Evolutionary conservation across 495 filamentous ascomycete genomes (phyloP).

Genomic region (Glarea lozoyensis): DNA sequence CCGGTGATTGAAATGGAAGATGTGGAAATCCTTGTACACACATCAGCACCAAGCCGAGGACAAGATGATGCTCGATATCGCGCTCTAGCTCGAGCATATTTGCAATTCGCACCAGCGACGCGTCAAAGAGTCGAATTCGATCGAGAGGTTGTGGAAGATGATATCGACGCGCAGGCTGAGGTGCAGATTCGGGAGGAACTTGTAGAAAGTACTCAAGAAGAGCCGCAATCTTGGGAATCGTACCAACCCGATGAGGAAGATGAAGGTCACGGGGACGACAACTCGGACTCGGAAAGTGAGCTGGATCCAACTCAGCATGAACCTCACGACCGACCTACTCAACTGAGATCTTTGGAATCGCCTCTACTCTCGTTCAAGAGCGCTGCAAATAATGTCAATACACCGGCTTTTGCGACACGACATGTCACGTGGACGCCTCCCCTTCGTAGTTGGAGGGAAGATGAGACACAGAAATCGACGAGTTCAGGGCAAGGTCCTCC

Average conservation of each 20-base stretch:
- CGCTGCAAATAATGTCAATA: conserved; percentile 33
- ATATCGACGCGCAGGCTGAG: conserved; percentile 4
- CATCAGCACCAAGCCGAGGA: conserved; percentile 51
- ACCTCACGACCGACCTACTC: not conserved
- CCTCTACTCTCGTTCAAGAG: conserved; percentile 35
- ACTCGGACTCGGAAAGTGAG: not conserved
- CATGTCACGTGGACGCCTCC: not conserved
- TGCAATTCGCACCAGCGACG: conserved; percentile 42
- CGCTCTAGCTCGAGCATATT: conserved; percentile 49
- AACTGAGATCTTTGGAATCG: conserved; percentile 15
- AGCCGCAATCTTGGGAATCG: conserved; percentile 14
- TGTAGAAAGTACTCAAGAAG: conserved; percentile 3
- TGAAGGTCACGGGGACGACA: too few species aligned
- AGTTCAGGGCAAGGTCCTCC: conserved; percentile 35
- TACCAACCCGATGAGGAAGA: conserved; percentile 14
- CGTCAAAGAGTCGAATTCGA: conserved; percentile 16
- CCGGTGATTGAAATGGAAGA: too few species aligned
- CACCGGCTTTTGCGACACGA: conserved; percentile 24
- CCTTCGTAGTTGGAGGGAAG: not conserved
- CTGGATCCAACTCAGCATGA: not conserved
- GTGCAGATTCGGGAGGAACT: conserved; percentile 7
- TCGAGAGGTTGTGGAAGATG: not conserved
- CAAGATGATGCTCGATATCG: conserved; percentile 56
- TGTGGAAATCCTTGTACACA: conserved; percentile 61
- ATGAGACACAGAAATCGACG: conserved; percentile 1